phyloP scores from a whole-genome alignment of 495 filamentous ascomycete genomes.

The Aspergillus cavernicola region DNA sequence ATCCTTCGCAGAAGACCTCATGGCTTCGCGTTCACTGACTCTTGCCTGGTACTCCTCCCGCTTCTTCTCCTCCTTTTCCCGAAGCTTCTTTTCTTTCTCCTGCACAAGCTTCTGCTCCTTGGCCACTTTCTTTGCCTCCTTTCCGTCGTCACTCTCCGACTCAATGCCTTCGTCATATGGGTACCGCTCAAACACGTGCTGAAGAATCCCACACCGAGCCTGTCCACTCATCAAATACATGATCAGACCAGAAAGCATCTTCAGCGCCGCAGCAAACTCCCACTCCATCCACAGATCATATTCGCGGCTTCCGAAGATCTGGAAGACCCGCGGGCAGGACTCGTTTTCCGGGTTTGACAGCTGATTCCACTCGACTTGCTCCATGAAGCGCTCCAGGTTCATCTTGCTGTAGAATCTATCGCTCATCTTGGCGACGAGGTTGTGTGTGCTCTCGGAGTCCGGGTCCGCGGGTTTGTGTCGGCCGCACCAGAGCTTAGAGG shows the following conservation, averaged over 20 bases:
- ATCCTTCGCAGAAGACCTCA: slow-evolving; percentile 10
- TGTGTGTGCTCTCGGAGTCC: neutral
- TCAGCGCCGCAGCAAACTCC: slow-evolving; percentile 19
- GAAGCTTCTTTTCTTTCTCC: slow-evolving; percentile 11
- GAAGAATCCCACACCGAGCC: slow-evolving; percentile 24
- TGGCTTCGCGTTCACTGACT: slow-evolving; percentile 2
- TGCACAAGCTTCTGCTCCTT: slow-evolving; percentile 15
- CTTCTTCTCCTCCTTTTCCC: slow-evolving; percentile 15
- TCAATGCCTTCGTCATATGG: slow-evolving; percentile 18
- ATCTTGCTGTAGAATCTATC: slow-evolving; percentile 18
- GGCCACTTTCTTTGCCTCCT: neutral
- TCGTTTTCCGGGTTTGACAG: slow-evolving; percentile 18
- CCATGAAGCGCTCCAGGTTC: slow-evolving; percentile 22
- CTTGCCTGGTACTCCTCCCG: slow-evolving; percentile 11
- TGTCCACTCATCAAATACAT: slow-evolving; percentile 31
- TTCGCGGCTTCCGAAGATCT: slow-evolving; percentile 24
- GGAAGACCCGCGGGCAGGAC: slow-evolving; percentile 17
- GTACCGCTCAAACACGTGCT: slow-evolving; percentile 19
- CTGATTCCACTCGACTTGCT: slow-evolving; percentile 17
- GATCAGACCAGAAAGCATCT: slow-evolving; percentile 18
- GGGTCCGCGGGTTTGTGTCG: slow-evolving; percentile 7
- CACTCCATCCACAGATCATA: slow-evolving; percentile 27
- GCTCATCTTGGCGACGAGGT: neutral
- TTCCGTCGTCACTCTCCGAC: slow-evolving; percentile 1
- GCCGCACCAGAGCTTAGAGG: slow-evolving; percentile 26